A percentile compares a stretch with the other conserved stretches of the same genome.
Conservation (phyloP, 2,329 filamentous ascomycete species). For the Ceratocystis alfenasii region DNA sequence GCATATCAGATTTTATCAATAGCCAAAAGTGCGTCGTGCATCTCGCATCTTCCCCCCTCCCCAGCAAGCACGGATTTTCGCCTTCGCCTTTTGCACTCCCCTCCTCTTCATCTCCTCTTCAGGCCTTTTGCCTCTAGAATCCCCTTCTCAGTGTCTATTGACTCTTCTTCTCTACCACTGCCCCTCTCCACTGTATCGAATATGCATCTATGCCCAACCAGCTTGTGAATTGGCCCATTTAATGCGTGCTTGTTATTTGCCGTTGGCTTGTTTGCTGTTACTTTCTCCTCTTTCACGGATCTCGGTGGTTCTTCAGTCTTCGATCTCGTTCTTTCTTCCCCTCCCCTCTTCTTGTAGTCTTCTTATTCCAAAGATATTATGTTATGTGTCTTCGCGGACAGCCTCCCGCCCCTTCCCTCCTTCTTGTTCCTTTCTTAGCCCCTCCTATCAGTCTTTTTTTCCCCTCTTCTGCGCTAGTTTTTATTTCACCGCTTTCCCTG, state of each 20-base stretch:
- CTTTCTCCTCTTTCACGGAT: neutral
- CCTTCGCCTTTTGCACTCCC: neutral
- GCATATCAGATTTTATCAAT: constrained; percentile 5
- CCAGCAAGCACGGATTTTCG: neutral
- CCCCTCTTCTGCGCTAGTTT: neutral
- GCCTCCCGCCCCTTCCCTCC: too few species aligned
- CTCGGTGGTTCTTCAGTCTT: constrained; percentile 1
- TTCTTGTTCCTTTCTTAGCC: too few species aligned
- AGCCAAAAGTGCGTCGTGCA: neutral
- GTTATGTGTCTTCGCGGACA: too few species aligned
- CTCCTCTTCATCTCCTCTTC: neutral
- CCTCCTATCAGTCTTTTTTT: too few species aligned
- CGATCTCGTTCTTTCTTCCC: constrained; percentile 1
- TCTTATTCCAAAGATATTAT: too few species aligned
- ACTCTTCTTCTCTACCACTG: neutral
- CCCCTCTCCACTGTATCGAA: constrained; percentile 5
- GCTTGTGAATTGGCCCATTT: neutral
- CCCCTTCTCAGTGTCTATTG: neutral
- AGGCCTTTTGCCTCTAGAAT: neutral
- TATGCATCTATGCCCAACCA: constrained; percentile 11
- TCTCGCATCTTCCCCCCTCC: constrained; percentile 1
- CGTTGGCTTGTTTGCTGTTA: neutral
- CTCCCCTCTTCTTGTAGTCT: neutral
- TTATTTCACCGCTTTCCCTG: neutral
- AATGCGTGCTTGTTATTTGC: neutral